phyloP scores from a whole-genome alignment of 1,284 basidiomycete genomes.

The Ustilago nuda region DNA sequence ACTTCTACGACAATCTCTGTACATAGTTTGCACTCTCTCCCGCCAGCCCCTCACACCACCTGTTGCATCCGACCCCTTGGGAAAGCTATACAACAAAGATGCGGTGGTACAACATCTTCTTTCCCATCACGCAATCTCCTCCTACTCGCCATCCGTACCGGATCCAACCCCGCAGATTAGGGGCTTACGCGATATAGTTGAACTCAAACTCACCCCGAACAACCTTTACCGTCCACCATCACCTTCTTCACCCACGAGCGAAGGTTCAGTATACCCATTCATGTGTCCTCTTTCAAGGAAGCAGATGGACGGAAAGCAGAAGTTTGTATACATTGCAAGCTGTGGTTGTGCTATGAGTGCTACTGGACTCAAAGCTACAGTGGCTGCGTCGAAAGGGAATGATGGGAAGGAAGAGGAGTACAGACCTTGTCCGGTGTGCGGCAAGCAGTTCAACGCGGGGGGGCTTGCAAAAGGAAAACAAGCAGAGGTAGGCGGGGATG shows the following conservation, averaged over 20 bases:
- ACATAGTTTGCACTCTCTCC: slow-evolving; percentile 63
- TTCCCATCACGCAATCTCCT: slow-evolving; percentile 22
- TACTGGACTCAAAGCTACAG: slow-evolving; percentile 47
- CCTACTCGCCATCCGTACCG: background rate
- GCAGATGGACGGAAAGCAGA: slow-evolving; percentile 63
- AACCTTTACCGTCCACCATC: slow-evolving; percentile 43
- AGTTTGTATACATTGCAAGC: slow-evolving; percentile 58
- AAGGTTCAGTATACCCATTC: slow-evolving; percentile 46
- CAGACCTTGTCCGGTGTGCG: slow-evolving; percentile 55
- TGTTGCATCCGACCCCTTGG: slow-evolving; percentile 61
- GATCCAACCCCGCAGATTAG: slow-evolving; percentile 54
- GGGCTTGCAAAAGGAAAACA: slow-evolving; percentile 37
- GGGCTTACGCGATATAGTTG: slow-evolving; percentile 56
- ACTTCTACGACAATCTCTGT: slow-evolving; percentile 51
- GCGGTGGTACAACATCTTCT: slow-evolving; percentile 60
- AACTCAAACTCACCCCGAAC: slow-evolving; percentile 51
- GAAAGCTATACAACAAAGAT: slow-evolving; percentile 67
- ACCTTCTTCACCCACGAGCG: slow-evolving; percentile 11
- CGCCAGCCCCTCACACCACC: slow-evolving; percentile 50
- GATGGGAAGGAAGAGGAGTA: slow-evolving; percentile 4
- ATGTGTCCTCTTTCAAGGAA: slow-evolving; percentile 62
- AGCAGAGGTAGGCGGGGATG: slow-evolving; percentile 19
- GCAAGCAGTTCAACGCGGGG: slow-evolving; percentile 40
- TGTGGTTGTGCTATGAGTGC: slow-evolving; percentile 64
- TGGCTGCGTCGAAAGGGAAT: slow-evolving; percentile 6